A percentile compares a stretch with the other conserved stretches of the same genome.
These are phyloP conservation scores for Beauveria rudraprayagi DNA, from an alignment of 2,329 filamentous ascomycete species.

Conservation along the genomic window DNA sequence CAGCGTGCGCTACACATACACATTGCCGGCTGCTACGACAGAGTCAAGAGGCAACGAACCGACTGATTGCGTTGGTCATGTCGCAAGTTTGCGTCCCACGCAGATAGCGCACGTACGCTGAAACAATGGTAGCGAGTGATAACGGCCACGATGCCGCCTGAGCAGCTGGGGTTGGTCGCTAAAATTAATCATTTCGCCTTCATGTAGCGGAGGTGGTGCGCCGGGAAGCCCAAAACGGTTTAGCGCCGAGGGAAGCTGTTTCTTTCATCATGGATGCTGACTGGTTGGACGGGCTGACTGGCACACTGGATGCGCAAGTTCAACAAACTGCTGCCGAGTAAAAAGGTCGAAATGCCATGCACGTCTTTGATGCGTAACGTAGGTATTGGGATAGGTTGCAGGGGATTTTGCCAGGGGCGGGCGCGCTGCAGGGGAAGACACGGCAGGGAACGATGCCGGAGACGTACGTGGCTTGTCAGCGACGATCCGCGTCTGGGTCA, in stretches of 20 bases:
- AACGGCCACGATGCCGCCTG: not conserved
- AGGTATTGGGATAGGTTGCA: too few relatives aligned
- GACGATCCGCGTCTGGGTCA: not conserved
- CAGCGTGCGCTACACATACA: too few relatives aligned
- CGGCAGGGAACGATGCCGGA: not conserved
- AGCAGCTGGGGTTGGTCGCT: not conserved
- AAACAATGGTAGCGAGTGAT: not conserved
- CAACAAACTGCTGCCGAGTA: too few relatives aligned
- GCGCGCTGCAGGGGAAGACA: not conserved
- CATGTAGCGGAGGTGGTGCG: not conserved
- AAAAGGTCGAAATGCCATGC: too few relatives aligned
- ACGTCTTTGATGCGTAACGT: too few relatives aligned
- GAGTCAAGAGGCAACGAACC: too few relatives aligned
- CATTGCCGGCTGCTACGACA: too few relatives aligned
- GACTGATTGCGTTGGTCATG: not conserved
- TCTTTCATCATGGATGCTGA: too few relatives aligned
- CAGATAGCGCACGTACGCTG: not conserved
- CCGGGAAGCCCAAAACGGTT: not conserved
- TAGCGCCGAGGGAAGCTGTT: not conserved
- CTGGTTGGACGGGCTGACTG: too few relatives aligned
- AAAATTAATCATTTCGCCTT: not conserved
- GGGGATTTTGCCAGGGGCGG: too few relatives aligned
- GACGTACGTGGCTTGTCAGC: not conserved
- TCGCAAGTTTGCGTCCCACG: not conserved
- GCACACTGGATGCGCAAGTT: too few relatives aligned